Conservation (phyloP, 2,329 filamentous ascomycete genomes). For the Talaromyces islandicus region DNA sequence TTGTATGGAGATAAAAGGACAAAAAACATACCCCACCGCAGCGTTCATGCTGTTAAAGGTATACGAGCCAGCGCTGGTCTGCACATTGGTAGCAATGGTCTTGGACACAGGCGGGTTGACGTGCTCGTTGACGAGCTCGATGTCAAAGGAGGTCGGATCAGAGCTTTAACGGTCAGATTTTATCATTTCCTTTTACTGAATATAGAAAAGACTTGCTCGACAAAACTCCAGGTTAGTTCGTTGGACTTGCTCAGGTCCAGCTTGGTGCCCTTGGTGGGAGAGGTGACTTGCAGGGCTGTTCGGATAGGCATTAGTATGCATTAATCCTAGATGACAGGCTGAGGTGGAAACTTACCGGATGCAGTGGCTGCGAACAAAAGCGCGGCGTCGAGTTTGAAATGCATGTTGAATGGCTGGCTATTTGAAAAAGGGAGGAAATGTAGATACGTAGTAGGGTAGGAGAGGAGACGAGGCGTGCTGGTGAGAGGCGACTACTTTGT, state of each 20-base stretch:
- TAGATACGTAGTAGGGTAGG: neutral
- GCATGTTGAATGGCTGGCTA: constrained; percentile 20
- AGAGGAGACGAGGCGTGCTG: neutral
- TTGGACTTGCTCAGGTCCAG: constrained; percentile 33
- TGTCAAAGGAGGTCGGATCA: constrained; percentile 35
- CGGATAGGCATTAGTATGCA: neutral
- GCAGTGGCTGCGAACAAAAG: constrained; percentile 23
- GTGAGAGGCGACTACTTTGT: neutral
- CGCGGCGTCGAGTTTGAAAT: constrained; percentile 18
- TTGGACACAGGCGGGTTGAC: constrained; percentile 27
- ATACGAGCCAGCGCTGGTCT: constrained; percentile 30
- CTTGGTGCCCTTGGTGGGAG: constrained; percentile 24
- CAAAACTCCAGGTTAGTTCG: constrained; percentile 34
- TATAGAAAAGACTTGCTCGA: constrained; percentile 23
- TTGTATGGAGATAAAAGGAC: neutral
- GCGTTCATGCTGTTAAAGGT: constrained; percentile 25
- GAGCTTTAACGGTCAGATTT: constrained; percentile 22
- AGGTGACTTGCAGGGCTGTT: constrained; percentile 30
- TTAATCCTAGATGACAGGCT: neutral
- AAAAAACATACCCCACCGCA: neutral
- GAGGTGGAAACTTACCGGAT: constrained; percentile 18
- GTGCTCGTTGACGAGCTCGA: constrained; percentile 38
- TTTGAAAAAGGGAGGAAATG: neutral
- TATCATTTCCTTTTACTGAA: neutral
- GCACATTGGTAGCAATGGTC: constrained; percentile 29